Evolutionary conservation across 1,284 basidiomycete species (phyloP).

Genomic region (Cystobasidium slooffiae): DNA sequence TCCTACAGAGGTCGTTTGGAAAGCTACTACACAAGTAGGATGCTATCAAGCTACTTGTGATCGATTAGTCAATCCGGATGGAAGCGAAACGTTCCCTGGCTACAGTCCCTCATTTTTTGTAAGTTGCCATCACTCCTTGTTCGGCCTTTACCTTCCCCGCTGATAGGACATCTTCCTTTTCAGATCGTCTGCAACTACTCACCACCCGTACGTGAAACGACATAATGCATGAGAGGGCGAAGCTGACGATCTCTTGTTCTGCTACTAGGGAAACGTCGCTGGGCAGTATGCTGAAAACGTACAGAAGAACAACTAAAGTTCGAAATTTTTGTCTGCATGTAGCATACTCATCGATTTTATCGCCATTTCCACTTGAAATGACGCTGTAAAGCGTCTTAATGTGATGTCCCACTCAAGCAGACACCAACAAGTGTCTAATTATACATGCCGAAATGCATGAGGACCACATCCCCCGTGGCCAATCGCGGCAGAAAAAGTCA

Average conservation of each 20-base stretch:
- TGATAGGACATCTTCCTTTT: too few relatives aligned
- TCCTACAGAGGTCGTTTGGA: constrained; percentile 41
- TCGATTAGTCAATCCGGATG: constrained; percentile 9
- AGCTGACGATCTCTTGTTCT: not conserved
- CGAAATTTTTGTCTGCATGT: not conserved
- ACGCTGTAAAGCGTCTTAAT: too few relatives aligned
- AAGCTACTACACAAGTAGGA: constrained; percentile 37
- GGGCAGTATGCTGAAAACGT: constrained; percentile 38
- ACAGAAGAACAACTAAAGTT: constrained; percentile 19
- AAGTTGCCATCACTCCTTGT: not conserved
- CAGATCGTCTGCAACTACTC: constrained; percentile 43
- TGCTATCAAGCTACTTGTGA: constrained; percentile 37
- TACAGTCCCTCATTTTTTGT: constrained; percentile 20
- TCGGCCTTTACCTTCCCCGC: not conserved
- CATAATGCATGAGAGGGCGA: not conserved
- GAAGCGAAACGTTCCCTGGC: constrained; percentile 23
- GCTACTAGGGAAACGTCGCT: constrained; percentile 21
- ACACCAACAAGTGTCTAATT: too few relatives aligned
- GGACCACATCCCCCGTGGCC: too few relatives aligned
- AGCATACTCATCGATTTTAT: too few relatives aligned
- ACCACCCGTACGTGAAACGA: constrained; percentile 1
- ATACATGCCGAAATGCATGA: too few relatives aligned
- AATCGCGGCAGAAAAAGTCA: too few relatives aligned
- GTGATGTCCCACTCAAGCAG: too few relatives aligned
- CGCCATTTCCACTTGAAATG: too few relatives aligned